A percentile compares a stretch with the other conserved stretches of the same genome.
These are phyloP conservation scores for Talaromyces sp. DNA, from an alignment of 2,329 filamentous ascomycete genomes.

Conservation along the genomic window DNA sequence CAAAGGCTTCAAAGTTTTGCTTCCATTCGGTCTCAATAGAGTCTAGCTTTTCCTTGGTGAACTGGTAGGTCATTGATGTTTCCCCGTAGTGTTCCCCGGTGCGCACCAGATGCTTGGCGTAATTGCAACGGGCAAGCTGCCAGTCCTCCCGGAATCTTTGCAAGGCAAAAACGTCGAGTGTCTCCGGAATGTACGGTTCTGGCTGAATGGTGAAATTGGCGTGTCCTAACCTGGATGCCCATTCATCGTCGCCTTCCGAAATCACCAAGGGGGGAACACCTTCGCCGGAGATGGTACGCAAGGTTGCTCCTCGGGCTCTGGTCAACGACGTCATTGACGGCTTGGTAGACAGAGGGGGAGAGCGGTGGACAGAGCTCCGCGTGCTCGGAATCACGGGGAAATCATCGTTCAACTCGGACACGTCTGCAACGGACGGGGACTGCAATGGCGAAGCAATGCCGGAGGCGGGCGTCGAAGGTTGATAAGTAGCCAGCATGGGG, in stretches of 20 bases:
- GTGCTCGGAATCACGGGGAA: constrained; percentile 44
- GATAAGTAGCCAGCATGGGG: constrained; percentile 63
- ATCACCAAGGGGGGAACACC: constrained; percentile 52
- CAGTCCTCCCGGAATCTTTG: constrained; percentile 69
- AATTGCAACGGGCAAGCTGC: constrained; percentile 77
- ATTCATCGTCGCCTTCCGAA: constrained; percentile 66
- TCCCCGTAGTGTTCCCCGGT: constrained; percentile 86
- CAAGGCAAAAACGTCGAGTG: constrained; percentile 54
- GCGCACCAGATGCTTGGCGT: constrained; percentile 80
- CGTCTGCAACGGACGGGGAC: constrained; percentile 71
- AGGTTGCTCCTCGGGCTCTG: constrained; percentile 40
- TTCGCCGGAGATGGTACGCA: constrained; percentile 39
- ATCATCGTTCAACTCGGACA: constrained; percentile 35
- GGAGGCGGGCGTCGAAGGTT: constrained; percentile 43
- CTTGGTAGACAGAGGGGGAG: constrained; percentile 70
- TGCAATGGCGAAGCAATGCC: constrained; percentile 74
- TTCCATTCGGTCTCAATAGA: constrained; percentile 73
- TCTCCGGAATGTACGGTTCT: constrained; percentile 67
- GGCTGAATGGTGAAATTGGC: constrained; percentile 88
- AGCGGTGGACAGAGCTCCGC: constrained; percentile 47
- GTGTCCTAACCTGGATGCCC: constrained; percentile 80
- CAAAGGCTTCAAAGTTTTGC: constrained; percentile 59
- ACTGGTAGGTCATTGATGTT: constrained; percentile 79
- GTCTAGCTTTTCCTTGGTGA: constrained; percentile 86
- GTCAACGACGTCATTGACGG: constrained; percentile 73